Evolutionary conservation across 148 eudicot species (phyloP).

Genomic region (Heliosperma pusillum): DNA sequence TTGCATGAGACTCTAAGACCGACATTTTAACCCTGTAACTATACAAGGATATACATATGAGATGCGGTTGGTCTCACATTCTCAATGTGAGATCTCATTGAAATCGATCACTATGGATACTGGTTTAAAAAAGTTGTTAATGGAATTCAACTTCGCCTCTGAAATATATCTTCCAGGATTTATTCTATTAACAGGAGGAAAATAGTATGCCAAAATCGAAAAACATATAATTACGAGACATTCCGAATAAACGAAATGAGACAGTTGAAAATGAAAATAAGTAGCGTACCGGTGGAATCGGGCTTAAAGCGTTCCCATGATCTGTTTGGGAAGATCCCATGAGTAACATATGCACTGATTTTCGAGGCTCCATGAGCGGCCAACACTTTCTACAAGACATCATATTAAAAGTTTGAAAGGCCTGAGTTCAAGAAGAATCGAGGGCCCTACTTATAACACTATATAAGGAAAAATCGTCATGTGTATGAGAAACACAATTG

Average conservation of each 20-base stretch:
- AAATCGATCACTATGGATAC: too few relatives aligned
- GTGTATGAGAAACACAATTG: too few relatives aligned
- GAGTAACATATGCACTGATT: slow-evolving; percentile 95
- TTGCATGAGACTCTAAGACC: not conserved
- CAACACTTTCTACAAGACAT: slow-evolving; percentile 64
- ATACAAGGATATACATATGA: too few relatives aligned
- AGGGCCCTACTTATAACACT: too few relatives aligned
- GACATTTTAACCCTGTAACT: too few relatives aligned
- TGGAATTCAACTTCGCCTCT: too few relatives aligned
- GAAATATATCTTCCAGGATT: too few relatives aligned
- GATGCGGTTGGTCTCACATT: too few relatives aligned
- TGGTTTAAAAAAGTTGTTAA: too few relatives aligned
- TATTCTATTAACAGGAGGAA: too few relatives aligned
- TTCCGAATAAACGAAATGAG: not conserved
- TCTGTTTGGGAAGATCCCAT: slow-evolving; percentile 88
- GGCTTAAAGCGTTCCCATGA: slow-evolving; percentile 86
- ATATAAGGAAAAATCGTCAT: too few relatives aligned
- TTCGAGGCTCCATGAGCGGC: slow-evolving; percentile 95
- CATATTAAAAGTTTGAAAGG: not conserved
- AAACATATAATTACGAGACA: not conserved
- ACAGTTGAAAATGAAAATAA: not conserved
- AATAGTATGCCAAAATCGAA: not conserved
- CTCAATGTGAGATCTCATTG: too few relatives aligned
- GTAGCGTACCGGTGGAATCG: slow-evolving; percentile 57
- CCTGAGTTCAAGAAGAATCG: not conserved